Evolutionary conservation across 169 alveolate genomes (phyloP), one percentile per base, ranked within the genome.

Genomic region (Plasmodium yoelii): DNA sequence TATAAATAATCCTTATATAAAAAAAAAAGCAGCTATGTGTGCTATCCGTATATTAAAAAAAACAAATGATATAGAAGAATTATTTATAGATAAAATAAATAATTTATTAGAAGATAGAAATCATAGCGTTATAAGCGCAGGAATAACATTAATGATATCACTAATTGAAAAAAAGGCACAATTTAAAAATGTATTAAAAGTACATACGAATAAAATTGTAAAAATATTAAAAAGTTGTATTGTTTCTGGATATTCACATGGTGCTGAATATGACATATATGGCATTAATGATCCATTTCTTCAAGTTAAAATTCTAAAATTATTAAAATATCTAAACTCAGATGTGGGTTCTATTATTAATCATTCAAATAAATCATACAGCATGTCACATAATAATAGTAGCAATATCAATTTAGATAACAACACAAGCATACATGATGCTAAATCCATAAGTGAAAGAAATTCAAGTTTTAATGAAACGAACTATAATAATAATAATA

Each of bases 91-190:
- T 24, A 93, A 94, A 73, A 94, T 98, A 13, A 98, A 96, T 34
- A 86, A 94, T 18, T 87, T 98, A 53, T 92, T 98, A 44, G 97
- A 97, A 67, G 99, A 99, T 92, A 95, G 97, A 89, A 97, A 98
- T 88, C 99, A 99, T 92, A 99, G 99, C 13, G 99, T 98, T 28
- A 94, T 97, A 22, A 88, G 97, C 56, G 97, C 99, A 42, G 98
- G 98, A 15, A 93, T 97, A 34, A 95, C 98, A 70, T 87, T 98
- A 60, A 93, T 97, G 82, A 94, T 95, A 69, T 97, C 98, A 72
- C 93, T 98, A 9, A 90, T 98, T 26, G 97, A 96, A 71, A 94
- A 96, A 39, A 97, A 96, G 71, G 97, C 98, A 10, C 93, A 93
- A 44, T 87, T 90, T 53, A 94, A 90, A 73, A 90, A 94, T 71